Evolutionary conservation across 2,329 filamentous ascomycete species (phyloP), one percentile per base, ranked within the genome.

Genomic region (Paramyrothecium roridum): DNA sequence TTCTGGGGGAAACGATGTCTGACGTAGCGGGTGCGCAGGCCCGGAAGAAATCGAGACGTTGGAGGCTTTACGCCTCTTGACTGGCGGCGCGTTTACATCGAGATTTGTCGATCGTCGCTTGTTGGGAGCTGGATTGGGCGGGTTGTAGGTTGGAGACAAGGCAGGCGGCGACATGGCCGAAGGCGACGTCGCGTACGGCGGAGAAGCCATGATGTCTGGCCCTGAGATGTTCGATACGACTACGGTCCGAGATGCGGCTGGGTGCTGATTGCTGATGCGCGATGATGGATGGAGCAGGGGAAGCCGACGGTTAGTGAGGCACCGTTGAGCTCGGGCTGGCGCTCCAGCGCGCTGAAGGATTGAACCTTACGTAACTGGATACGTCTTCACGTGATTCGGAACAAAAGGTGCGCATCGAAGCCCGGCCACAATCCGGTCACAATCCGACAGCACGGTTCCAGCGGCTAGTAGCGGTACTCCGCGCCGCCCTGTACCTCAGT

Each of bases 1-100:
- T 53, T 83, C 87, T 23, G 89, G 89, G 0, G 89, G 88, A 66
- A 92, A 95, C 0, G 89, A 91, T 4, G 91, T 93, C 66, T 92
- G 89, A 43, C 90, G 88, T 2, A 95, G 82, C 2, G 88, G 88
- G 60, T 91, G 88, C 0, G 82, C 77, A 1, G 83, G 82, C 17
- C 67, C 62, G 8, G 83, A 83, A 10, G 79, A 72, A 23, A 79
- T 75, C 3, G 86, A 86, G 60, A 85, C 76, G 58, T 73, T 81
- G 13, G 87, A 91, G 7, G 86, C 80, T 67, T 93, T 93, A 66
- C 89, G 87, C 49, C 87, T 86, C 68, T 91, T 91, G 49, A 77
- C 70, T 3, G 73, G 74, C 48, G 77, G 74, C 37, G 77, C 77
- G 11, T 78, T 74, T 53, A 81, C 80, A 52, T 81, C 79, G 54